These are phyloP conservation scores for Vitis hybrid DNA, from an alignment of 177 flowering plant species.

Conservation along the genomic window DNA sequence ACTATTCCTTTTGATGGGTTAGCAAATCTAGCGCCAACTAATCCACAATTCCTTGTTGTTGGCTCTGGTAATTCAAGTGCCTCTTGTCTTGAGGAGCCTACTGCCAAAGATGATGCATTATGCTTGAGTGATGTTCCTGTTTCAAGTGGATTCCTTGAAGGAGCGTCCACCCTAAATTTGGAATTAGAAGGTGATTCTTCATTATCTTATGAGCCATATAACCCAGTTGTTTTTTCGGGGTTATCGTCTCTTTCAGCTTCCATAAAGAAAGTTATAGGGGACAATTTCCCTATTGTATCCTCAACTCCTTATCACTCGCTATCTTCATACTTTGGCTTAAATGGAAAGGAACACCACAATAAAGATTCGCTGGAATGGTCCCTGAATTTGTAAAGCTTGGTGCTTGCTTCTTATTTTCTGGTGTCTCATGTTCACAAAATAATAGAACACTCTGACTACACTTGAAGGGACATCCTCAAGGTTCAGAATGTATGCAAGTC, in stretches of 20 bases:
- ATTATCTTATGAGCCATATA: conserved; percentile 39
- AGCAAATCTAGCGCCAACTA: conserved; percentile 17
- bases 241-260: conserved; percentile 55
- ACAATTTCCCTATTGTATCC: too few relatives aligned
- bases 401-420: too few relatives aligned
- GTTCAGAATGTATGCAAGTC: too few relatives aligned
- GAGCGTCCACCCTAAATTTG: conserved; percentile 11
- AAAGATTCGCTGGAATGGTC: too few relatives aligned
- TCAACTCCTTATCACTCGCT: too few relatives aligned
- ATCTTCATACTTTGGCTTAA: too few relatives aligned
- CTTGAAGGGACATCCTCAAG: too few relatives aligned
- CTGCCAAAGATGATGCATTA: conserved; percentile 13
- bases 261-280: too few relatives aligned
- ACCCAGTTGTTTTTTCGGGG: conserved; percentile 46
- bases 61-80: conserved; percentile 15
- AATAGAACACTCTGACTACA: too few relatives aligned
- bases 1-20: conserved; percentile 35
- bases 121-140: conserved; percentile 29
- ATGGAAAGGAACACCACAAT: too few relatives aligned
- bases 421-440: too few relatives aligned
- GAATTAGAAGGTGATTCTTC: conserved; percentile 17
- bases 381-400: too few relatives aligned
- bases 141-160: conserved; percentile 31
- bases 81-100: conserved; percentile 20
- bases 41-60: conserved; percentile 17